Conservation (phyloP, 176 grass and related monocot genomes). For the Aegilops tauschii region DNA sequence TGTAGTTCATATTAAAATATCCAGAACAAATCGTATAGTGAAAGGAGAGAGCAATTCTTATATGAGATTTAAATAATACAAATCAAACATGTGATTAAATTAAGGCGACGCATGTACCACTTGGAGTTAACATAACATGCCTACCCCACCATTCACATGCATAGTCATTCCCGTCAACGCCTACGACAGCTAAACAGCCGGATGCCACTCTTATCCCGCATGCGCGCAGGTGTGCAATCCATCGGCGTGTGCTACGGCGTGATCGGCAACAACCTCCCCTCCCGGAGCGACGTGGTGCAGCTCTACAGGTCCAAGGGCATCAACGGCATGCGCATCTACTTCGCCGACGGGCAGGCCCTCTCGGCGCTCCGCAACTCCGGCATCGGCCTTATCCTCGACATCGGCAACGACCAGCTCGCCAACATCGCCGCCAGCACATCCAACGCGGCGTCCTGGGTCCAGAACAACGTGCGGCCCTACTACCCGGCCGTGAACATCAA, state of each 20-base stretch:
- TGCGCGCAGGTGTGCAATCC: slow-evolving; percentile 39
- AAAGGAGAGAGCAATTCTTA: too few relatives aligned
- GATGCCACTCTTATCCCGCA: too few relatives aligned
- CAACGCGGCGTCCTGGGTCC: slow-evolving; percentile 46
- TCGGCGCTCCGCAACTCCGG: slow-evolving; percentile 32
- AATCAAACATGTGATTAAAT: too few relatives aligned
- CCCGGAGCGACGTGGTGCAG: slow-evolving; percentile 34
- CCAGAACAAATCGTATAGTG: too few relatives aligned
- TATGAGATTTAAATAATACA: too few relatives aligned
- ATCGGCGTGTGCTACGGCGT: slow-evolving; percentile 72
- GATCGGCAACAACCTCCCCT: slow-evolving; percentile 57
- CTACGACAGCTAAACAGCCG: neutral
- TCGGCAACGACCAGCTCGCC: neutral
- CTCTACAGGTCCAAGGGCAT: slow-evolving; percentile 65
- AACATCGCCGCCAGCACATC: slow-evolving; percentile 1
- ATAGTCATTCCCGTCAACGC: neutral
- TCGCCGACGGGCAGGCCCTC: slow-evolving; percentile 31
- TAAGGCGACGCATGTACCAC: too few relatives aligned
- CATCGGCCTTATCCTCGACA: slow-evolving; percentile 44
- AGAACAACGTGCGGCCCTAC: slow-evolving; percentile 46
- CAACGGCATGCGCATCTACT: slow-evolving; percentile 59
- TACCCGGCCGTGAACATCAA: slow-evolving; percentile 40
- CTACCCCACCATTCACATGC: too few relatives aligned
- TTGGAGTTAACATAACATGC: too few relatives aligned
- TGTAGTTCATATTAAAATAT: too few relatives aligned